A percentile compares a stretch with the other conserved stretches of the same genome.
phyloP scores from a whole-genome alignment of 495 filamentous ascomycete species.

The Elaphomyces granulatus region DNA sequence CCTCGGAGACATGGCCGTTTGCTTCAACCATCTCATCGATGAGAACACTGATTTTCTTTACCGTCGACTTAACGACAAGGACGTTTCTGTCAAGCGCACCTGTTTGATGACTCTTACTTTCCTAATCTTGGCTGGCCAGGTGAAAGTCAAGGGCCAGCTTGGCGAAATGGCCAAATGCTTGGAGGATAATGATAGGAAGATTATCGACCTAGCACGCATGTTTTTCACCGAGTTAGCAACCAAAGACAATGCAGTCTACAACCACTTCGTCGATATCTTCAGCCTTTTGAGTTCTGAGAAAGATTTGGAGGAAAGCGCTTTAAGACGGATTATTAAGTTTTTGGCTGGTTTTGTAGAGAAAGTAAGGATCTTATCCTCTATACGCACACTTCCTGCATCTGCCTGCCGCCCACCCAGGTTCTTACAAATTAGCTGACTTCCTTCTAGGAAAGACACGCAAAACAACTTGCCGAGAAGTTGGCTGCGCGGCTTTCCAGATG shows the following conservation, averaged over 20 bases:
- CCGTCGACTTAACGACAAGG: slow-evolving; percentile 73
- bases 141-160: slow-evolving; percentile 99
- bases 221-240: slow-evolving; percentile 96
- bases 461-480: slow-evolving; percentile 85
- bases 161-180: slow-evolving; percentile 99
- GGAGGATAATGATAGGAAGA: slow-evolving; percentile 85
- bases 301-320: slow-evolving; percentile 65
- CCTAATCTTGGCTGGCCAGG: slow-evolving; percentile 90
- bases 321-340: slow-evolving; percentile 81
- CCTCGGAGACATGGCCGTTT: slow-evolving; percentile 96
- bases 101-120: slow-evolving; percentile 99
- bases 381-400: slow-evolving; percentile 4
- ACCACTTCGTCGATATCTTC: slow-evolving; percentile 99
- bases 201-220: slow-evolving; percentile 88
- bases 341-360: slow-evolving; percentile 93
- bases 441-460: slow-evolving; percentile 86
- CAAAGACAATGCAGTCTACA: slow-evolving; percentile 98
- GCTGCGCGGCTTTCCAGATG: slow-evolving; percentile 75
- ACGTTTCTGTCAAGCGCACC: slow-evolving; percentile 85
- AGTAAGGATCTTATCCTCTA: slow-evolving; percentile 35
- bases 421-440: background rate
- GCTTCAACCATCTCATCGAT: slow-evolving; percentile 98
- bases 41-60: slow-evolving; percentile 99
- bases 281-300: slow-evolving; percentile 72
- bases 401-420: background rate